These are phyloP conservation scores for Hypocreales sp. DNA, from an alignment of 2,329 filamentous ascomycete genomes.

Conservation along the genomic window DNA sequence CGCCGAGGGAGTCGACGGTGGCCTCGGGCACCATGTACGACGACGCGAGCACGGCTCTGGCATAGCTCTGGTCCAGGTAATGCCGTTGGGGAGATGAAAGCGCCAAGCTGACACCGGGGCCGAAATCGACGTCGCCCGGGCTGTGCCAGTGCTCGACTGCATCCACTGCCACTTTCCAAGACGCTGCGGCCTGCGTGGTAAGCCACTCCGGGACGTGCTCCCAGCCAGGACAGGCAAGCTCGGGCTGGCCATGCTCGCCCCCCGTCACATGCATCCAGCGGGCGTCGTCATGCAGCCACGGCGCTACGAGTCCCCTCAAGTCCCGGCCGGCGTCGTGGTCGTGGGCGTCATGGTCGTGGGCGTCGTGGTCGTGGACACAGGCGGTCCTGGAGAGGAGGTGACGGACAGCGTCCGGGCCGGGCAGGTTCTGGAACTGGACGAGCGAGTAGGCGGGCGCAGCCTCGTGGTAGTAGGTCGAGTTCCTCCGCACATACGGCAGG, in stretches of 20 bases:
- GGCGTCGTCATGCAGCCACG: constrained; percentile 54
- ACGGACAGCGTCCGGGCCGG: constrained; percentile 41
- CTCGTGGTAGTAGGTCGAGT: constrained; percentile 52
- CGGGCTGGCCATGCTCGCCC: constrained; percentile 10
- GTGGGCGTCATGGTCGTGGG: no score
- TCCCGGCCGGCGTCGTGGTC: constrained; percentile 54
- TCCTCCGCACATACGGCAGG: constrained; percentile 52
- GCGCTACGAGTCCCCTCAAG: constrained; percentile 50
- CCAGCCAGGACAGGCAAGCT: constrained; percentile 44
- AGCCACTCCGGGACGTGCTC: constrained; percentile 56
- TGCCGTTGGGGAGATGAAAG: constrained; percentile 44
- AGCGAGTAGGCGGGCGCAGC: constrained; percentile 34
- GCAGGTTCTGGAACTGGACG: constrained; percentile 45
- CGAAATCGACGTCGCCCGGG: constrained; percentile 53
- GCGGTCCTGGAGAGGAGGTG: constrained; percentile 45
- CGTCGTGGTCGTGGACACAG: constrained; percentile 18
- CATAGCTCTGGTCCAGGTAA: constrained; percentile 48
- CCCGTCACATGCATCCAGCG: constrained; percentile 41
- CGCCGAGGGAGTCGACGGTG: constrained; percentile 39
- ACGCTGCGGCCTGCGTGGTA: constrained; percentile 36
- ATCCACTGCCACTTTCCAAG: constrained; percentile 46
- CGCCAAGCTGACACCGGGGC: constrained; percentile 39
- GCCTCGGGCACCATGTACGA: constrained; percentile 51
- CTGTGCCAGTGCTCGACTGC: constrained; percentile 61
- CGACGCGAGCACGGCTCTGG: constrained; percentile 49